Base-by-base conservation (phyloP, 2,329 filamentous ascomycete species). In the Aureobasidium sp. region DNA sequence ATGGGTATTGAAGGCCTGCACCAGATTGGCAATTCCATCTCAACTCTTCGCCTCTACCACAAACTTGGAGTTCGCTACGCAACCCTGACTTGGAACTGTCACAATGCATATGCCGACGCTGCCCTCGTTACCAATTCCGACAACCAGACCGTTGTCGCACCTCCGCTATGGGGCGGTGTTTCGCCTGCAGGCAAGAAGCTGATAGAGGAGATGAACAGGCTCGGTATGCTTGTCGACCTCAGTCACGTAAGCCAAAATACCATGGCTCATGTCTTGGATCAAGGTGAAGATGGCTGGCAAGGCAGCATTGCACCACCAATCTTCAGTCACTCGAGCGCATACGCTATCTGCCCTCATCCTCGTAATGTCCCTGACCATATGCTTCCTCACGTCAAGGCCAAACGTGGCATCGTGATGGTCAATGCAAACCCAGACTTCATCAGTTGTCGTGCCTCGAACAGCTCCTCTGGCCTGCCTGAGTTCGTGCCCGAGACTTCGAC, bases 221-320 rank as follows among this genome's bases (percentile, higher is more conserved):
- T 96, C 1, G 93, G 93, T 27, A 91, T 96, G 86, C 84, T 96
- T n/a, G 88, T 97, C 42, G 93, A 96, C 70, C 79, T 96, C 37
- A 82, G 88, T 7, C 93, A 96, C 72, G 84, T 86, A 25, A 81
- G 87, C 67, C 81, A 83, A 60, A 87, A 93, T 62, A 96, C 92
- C 0, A 94, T 95, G 89, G 76, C 85, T 7, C 89, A 96, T 67
- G 89, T 93, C 0, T 81, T 96, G 0, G 84, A 83, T 5, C 86
- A 80, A 15, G 71, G 75, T 2, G 72, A 71, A 9, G 77, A 79
- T 21, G 77, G 74, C 45, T 93, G 88, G 88, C 71, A 75, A 5
- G 89, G 89, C 7, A 92, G 87, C 69, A 77, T 80, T 60, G 91
- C 93, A 0, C 92, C 93, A 0, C 81, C 94, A 5, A 94, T 96